A percentile compares a stretch with the other conserved stretches of the same genome.
phyloP scores from a whole-genome alignment of 164 flowering plant genomes.

The Vitis rotundifolia region DNA sequence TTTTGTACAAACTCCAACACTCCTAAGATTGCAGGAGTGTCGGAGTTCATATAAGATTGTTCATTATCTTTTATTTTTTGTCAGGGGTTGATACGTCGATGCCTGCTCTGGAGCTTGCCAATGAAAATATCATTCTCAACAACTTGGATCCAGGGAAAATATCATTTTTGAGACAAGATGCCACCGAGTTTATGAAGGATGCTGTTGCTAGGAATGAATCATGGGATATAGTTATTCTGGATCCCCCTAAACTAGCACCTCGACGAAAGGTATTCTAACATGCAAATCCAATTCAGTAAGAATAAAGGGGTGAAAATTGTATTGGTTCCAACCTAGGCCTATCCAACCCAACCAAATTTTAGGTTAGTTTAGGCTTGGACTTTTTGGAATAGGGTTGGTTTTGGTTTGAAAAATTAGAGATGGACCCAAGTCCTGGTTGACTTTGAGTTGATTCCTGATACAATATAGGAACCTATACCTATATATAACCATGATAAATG shows the following conservation, averaged over 20 bases:
- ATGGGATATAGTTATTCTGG: constrained; percentile 92
- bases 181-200: constrained; percentile 68
- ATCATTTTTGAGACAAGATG: constrained; percentile 75
- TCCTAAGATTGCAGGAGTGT: too few relatives aligned
- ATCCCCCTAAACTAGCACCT: constrained; percentile 97
- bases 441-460: too few relatives aligned
- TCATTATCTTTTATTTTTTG: constrained; percentile 4
- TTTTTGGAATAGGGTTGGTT: too few relatives aligned
- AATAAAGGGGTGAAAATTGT: neutral
- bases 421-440: too few relatives aligned
- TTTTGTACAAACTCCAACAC: too few relatives aligned
- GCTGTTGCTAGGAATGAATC: constrained; percentile 59
- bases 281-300: too few relatives aligned
- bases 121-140: constrained; percentile 76
- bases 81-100: constrained; percentile 81
- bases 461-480: too few relatives aligned
- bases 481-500: too few relatives aligned
- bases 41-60: neutral
- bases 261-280: constrained; percentile 59
- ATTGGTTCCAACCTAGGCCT: too few relatives aligned
- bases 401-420: too few relatives aligned
- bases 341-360: too few relatives aligned
- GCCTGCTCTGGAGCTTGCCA: constrained; percentile 88
- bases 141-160: constrained; percentile 57
- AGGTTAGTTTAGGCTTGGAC: too few relatives aligned